Evolutionary conservation across 345 rosid genomes (phyloP), one percentile per base, ranked within the genome.

Genomic region (Syzygium jambos): DNA sequence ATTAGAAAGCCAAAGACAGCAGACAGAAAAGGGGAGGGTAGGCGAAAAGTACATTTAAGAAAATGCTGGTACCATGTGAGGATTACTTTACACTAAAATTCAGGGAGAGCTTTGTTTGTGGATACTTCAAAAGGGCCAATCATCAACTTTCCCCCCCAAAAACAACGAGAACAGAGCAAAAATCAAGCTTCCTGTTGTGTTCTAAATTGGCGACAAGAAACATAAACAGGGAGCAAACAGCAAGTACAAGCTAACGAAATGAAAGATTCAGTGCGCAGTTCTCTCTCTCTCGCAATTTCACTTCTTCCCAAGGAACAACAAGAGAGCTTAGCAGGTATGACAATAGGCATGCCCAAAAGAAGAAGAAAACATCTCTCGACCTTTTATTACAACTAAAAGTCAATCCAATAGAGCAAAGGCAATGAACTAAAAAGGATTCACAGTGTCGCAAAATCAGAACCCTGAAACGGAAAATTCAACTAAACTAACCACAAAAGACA

Each of bases 381-480:
- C 27, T 57, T 19, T 73, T 73, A 73, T 73, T 10, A 73, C 82
- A 73, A 73, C 14, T 73, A 73, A 73, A 73, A 41, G 82, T 73
- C 49, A 73, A 73, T 73, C 82, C 82, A 73, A 73, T 73, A 73
- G 9, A 38, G 46, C 12, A 38, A 34, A 73, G 13, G 46, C 25
- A 19, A 19, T 38, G 3, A 68, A 19, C 12, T 3, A 21, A 73
- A 41, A 13, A 73, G 82, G 82, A 73, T 73, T 73, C 82, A 38
- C 49, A 38, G 85, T 88, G 92, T 90, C 90, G 78, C 85, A 49
- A 83, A 83, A 83, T 83, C 85, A 51, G 56, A 49, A 83, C 52
- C 65, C 41, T 4, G 77, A 85, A 85, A 54, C 29, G 29, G 68
- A 73, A 73, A 73, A 38, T 73, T 38, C 49, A 43, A 41, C 82